A percentile compares a stretch with the other conserved stretches of the same genome.
phyloP scores from a whole-genome alignment of 345 rosid species.

The Populus euphratica region DNA sequence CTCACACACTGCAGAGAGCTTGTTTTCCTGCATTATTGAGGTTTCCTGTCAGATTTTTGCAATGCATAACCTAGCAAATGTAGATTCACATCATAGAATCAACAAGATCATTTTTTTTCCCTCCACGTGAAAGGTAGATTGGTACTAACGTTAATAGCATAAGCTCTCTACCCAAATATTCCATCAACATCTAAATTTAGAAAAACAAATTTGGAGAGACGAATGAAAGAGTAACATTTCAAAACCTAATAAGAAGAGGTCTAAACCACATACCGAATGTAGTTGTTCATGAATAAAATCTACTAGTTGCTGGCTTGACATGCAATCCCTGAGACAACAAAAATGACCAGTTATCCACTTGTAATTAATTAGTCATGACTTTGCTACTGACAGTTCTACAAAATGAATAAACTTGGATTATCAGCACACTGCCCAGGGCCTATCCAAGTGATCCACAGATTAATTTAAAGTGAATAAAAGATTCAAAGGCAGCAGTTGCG shows the following conservation, averaged over 20 bases:
- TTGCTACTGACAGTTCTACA: background rate
- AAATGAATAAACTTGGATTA: background rate
- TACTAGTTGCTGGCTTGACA: conserved; percentile 93
- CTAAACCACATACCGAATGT: conserved; percentile 39
- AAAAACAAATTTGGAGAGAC: background rate
- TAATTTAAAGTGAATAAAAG: background rate
- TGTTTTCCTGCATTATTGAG: conserved; percentile 63
- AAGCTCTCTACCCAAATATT: background rate
- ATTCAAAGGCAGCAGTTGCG: background rate
- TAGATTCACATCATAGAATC: background rate
- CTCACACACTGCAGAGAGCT: conserved; percentile 82
- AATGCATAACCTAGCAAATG: background rate
- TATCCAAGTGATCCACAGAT: background rate
- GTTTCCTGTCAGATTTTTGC: background rate
- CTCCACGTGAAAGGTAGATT: background rate
- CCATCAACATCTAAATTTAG: background rate
- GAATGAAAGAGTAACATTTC: background rate
- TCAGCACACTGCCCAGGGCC: background rate
- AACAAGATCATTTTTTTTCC: background rate
- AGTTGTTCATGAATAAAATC: conserved; percentile 85
- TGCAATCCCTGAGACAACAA: conserved; percentile 77
- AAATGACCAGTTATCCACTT: background rate
- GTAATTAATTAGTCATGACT: background rate
- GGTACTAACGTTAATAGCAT: background rate
- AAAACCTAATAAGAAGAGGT: background rate